Conservation (phyloP, 306 rosid species). For the Benincasa hispida region DNA sequence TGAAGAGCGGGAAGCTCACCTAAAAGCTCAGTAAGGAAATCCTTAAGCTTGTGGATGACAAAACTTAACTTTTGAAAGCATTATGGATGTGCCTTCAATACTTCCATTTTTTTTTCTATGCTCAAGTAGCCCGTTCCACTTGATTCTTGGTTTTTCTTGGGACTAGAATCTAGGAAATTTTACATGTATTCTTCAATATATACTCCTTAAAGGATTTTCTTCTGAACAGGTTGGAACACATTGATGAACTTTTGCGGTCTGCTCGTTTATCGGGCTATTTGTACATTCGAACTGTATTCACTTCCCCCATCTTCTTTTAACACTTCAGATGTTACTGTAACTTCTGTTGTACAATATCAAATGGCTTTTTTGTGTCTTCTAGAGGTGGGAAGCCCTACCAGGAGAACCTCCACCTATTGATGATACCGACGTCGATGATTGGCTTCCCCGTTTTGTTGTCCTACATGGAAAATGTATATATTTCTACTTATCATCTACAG, state of each 20-base stretch:
- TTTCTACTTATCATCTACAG: constrained; percentile 60
- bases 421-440: constrained; percentile 65
- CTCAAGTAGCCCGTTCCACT: not conserved
- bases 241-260: constrained; percentile 69
- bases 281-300: constrained; percentile 59
- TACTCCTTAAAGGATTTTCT: not conserved
- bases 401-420: constrained; percentile 83
- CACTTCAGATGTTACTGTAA: not conserved
- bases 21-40: constrained; percentile 68
- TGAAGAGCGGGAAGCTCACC: constrained; percentile 83
- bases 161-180: not conserved
- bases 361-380: not conserved
- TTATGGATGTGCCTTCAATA: not conserved
- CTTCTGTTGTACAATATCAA: constrained; percentile 7
- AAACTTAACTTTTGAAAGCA: not conserved
- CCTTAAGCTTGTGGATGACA: constrained; percentile 6
- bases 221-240: constrained; percentile 61
- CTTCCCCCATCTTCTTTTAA: constrained; percentile 7
- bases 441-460: constrained; percentile 88
- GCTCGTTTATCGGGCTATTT: constrained; percentile 75
- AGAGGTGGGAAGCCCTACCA: constrained; percentile 80
- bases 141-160: not conserved
- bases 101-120: not conserved
- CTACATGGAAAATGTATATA: constrained; percentile 64
- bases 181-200: not conserved